Base-by-base conservation (phyloP, 2,329 filamentous ascomycete species). In the Achaetomium macrosporum region DNA sequence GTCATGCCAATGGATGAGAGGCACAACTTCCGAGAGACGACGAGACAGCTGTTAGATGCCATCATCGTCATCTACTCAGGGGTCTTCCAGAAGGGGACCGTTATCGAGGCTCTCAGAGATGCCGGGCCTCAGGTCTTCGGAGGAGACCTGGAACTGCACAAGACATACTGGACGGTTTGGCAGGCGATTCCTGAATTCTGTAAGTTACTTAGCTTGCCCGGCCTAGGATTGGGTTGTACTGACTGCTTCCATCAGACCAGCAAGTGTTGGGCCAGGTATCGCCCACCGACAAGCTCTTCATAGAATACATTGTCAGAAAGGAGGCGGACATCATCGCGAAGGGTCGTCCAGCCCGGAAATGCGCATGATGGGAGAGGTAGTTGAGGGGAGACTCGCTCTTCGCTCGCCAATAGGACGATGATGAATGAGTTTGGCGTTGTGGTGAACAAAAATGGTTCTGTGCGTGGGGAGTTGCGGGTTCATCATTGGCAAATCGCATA, bases 41-140 rank as follows among this genome's bases (percentile, higher is more conserved):
- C 57, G 1, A 45, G 42, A 10, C 37, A 55, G 19, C 19, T 63
- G 37, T 53, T 59, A 29, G 46, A 58, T 10, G 53, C 42, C 20
- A 47, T 59, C 16, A 52, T 58, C 15, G 58, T 62, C 29, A 57
- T 60, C 16, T 61, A 59, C 48, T 58, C 56, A 0, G 52, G 31
- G 13, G 33, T 57, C 8, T 62, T 61, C 39, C 57, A 54, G n/a
- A 61, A 59, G 29, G 52, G 16, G 5, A 58, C 47, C 16, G 44
- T 41, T 0, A 25, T 62, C 15, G 13, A 57, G 13, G 48, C 19
- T 19, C 25, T 60, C 29, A 54, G 37, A 33, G 47, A 55, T 20
- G 50, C 56, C 10, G 39, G 46, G 3, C 13, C 16, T 7, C 42
- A 48, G 16, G 45, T 46, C 7, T 59, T 59, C 29, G 53, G 19